Evolutionary conservation across 148 eudicot species (phyloP).

Genomic region (Chenopodium formosanum): DNA sequence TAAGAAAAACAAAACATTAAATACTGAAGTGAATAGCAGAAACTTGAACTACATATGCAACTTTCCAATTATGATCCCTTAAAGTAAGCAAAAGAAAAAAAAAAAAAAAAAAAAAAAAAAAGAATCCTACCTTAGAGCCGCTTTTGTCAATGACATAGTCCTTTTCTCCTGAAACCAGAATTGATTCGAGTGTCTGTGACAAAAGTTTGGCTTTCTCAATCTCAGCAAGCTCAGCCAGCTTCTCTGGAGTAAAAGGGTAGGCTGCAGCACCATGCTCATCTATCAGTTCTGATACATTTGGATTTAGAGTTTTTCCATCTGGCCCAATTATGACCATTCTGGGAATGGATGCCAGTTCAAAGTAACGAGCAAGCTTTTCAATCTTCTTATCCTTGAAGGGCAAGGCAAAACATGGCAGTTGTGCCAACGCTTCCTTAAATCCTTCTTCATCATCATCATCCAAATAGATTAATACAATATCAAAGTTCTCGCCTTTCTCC

Average conservation of each 20-base stretch:
- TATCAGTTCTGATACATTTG: constrained; percentile 39
- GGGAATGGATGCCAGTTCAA: constrained; percentile 39
- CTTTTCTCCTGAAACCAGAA: constrained; percentile 38
- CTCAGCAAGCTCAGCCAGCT: constrained; percentile 45
- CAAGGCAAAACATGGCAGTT: constrained; percentile 39
- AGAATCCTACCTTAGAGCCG: constrained; percentile 33
- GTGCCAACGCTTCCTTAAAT: constrained; percentile 23
- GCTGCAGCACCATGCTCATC: constrained; percentile 42
- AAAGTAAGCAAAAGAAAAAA: neutral
- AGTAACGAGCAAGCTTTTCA: constrained; percentile 40
- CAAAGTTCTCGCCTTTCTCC: constrained; percentile 43
- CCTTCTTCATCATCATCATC: constrained; percentile 39
- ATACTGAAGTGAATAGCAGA: neutral
- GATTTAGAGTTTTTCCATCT: constrained; percentile 46
- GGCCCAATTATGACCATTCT: constrained; percentile 39
- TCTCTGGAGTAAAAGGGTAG: constrained; percentile 45
- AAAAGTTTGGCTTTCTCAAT: constrained; percentile 41
- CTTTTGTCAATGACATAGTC: constrained; percentile 41
- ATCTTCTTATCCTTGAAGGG: constrained; percentile 42
- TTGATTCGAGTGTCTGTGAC: constrained; percentile 45
- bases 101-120: no score
- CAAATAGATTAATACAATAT: constrained; percentile 38
- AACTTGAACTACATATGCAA: neutral
- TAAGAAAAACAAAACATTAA: neutral
- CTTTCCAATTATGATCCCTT: neutral